Evolutionary conservation across 2,329 filamentous ascomycete species (phyloP).

Genomic region (Epichloe festucae): DNA sequence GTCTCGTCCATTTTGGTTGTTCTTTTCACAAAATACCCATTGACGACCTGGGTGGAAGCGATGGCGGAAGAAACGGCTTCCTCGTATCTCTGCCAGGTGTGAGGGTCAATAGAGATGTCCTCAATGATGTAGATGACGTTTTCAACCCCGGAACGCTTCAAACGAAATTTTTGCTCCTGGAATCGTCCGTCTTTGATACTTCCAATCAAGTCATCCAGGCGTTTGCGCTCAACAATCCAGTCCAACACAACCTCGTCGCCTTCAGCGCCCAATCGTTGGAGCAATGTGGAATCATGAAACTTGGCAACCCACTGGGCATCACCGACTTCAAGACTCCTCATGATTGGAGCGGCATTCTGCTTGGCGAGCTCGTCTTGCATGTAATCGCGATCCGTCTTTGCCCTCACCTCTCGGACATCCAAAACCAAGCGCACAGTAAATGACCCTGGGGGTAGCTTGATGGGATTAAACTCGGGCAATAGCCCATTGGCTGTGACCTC

Average conservation of each 20-base stretch:
- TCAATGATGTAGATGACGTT: conserved; percentile 73
- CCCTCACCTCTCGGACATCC: conserved; percentile 61
- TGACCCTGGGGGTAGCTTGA: conserved; percentile 48
- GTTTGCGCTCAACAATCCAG: conserved; percentile 70
- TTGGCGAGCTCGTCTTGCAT: conserved; percentile 60
- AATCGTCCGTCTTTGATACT: conserved; percentile 77
- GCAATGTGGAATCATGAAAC: conserved; percentile 43
- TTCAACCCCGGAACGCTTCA: conserved; percentile 57
- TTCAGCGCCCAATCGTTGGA: conserved; percentile 43
- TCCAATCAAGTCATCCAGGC: conserved; percentile 64
- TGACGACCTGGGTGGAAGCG: conserved; percentile 63
- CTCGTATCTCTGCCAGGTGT: conserved; percentile 42
- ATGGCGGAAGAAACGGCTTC: conserved; percentile 62
- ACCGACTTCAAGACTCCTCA: conserved; percentile 57
- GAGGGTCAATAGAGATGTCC: conserved; percentile 49
- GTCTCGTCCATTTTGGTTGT: conserved; percentile 67
- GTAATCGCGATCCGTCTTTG: conserved; percentile 63
- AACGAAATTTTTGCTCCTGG: conserved; percentile 72
- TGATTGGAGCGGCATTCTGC: conserved; percentile 50
- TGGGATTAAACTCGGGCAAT: conserved; percentile 42
- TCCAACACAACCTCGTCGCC: conserved; percentile 63
- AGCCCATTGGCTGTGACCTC: conserved; percentile 8
- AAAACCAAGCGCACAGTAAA: conserved; percentile 64
- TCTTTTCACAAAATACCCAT: conserved; percentile 67
- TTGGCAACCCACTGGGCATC: conserved; percentile 73